Evolutionary conservation across 2,329 filamentous ascomycete genomes (phyloP).

Genomic region (Epichloe scottii): DNA sequence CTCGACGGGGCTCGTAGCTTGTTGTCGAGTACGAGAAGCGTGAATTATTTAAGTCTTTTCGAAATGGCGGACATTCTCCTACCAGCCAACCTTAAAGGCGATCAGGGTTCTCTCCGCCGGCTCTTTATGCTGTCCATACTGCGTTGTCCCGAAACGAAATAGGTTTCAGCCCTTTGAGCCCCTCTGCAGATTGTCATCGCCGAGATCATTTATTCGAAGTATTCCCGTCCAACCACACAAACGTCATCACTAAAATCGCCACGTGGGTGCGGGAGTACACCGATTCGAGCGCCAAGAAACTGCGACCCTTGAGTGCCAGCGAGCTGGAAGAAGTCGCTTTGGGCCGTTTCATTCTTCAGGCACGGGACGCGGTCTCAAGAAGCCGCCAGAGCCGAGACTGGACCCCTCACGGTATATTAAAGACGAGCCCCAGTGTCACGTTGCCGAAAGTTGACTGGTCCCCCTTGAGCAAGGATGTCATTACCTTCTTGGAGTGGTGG

Average conservation of each 20-base stretch:
- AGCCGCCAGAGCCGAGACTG: conserved; percentile 37
- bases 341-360: conserved; percentile 35
- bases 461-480: conserved; percentile 31
- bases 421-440: conserved; percentile 15
- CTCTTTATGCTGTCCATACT: conserved; percentile 59
- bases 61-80: conserved; percentile 37
- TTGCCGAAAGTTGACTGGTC: conserved; percentile 17
- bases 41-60: conserved; percentile 35
- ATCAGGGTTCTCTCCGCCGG: conserved; percentile 28
- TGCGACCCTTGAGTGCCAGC: conserved; percentile 7
- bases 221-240: conserved; percentile 18
- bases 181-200: conserved; percentile 34
- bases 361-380: conserved; percentile 35
- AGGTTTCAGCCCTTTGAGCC: conserved; percentile 41
- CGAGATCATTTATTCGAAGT: conserved; percentile 49
- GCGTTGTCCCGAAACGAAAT: conserved; percentile 47
- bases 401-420: conserved; percentile 35
- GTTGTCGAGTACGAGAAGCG: conserved; percentile 24
- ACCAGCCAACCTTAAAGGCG: conserved; percentile 20
- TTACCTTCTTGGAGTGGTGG: conserved; percentile 61
- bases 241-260: conserved; percentile 19
- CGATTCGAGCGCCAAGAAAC: conserved; percentile 9
- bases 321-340: conserved; percentile 16
- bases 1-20: conserved; percentile 33
- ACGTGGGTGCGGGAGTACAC: conserved; percentile 22